phyloP scores from a whole-genome alignment of 768 basidiomycete genomes.

The Lactifluus echinatus region DNA sequence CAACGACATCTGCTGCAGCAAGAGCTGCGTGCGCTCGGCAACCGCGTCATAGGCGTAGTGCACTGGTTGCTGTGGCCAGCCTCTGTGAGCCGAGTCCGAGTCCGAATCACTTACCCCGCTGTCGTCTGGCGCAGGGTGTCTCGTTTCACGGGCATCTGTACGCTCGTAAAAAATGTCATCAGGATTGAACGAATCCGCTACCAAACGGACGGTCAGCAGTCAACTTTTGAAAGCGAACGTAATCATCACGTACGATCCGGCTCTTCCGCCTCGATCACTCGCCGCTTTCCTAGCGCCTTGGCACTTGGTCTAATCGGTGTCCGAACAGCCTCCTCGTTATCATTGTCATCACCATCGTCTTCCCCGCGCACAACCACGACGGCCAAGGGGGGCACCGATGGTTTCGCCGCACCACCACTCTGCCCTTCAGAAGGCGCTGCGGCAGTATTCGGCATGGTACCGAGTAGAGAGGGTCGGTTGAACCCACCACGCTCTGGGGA shows the following conservation, averaged over 20 bases:
- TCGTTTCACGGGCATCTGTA: conserved; percentile 24
- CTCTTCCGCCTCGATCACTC: conserved; percentile 45
- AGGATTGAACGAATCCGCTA: conserved; percentile 42
- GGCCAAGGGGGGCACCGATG: background rate
- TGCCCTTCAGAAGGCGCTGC: conserved; percentile 6
- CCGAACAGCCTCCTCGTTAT: conserved; percentile 27
- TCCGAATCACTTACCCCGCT: conserved; percentile 36
- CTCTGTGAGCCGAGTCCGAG: conserved; percentile 37
- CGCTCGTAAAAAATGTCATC: conserved; percentile 49
- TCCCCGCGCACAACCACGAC: background rate
- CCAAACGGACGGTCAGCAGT: background rate
- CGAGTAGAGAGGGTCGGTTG: background rate
- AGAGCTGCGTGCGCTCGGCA: conserved; percentile 65
- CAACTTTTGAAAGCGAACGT: background rate
- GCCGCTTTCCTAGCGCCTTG: conserved; percentile 84
- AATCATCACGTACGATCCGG: conserved; percentile 35
- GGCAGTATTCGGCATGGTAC: background rate
- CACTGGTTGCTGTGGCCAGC: conserved; percentile 38
- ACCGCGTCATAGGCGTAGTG: conserved; percentile 90
- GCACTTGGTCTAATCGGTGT: conserved; percentile 61
- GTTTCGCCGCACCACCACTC: conserved; percentile 2
- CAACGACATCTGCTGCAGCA: conserved; percentile 32
- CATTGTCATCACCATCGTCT: background rate
- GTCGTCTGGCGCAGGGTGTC: conserved; percentile 24
- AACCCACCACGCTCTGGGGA: conserved; percentile 45